phyloP scores from a whole-genome alignment of 805 yeast species.

The Saccharomycopsis capsularis region DNA sequence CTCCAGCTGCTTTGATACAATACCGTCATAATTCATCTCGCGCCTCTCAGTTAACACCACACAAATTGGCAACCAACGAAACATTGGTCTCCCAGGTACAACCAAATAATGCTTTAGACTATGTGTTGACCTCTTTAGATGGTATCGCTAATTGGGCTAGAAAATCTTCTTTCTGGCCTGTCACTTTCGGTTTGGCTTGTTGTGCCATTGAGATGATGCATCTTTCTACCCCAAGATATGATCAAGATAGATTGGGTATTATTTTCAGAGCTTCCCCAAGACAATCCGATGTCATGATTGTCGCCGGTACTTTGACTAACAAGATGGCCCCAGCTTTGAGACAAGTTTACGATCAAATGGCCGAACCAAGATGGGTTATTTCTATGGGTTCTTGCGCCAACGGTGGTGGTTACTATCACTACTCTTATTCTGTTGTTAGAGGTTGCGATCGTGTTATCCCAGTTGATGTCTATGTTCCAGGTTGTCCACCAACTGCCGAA shows the following conservation, averaged over 20 bases:
- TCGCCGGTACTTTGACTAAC: slow-evolving; percentile 85
- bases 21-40: slow-evolving; percentile 19
- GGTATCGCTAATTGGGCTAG: slow-evolving; percentile 86
- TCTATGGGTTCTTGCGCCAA: slow-evolving; percentile 94
- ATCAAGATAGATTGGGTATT: slow-evolving; percentile 86
- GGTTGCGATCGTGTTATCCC: slow-evolving; percentile 88
- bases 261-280: slow-evolving; percentile 92
- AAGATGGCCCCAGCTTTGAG: slow-evolving; percentile 92
- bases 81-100: slow-evolving; percentile 65
- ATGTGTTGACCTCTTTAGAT: slow-evolving; percentile 75
- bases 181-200: slow-evolving; percentile 85
- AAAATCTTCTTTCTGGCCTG: slow-evolving; percentile 90
- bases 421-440: slow-evolving; percentile 80
- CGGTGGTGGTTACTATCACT: slow-evolving; percentile 91
- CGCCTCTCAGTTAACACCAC: slow-evolving; percentile 36
- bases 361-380: slow-evolving; percentile 90
- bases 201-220: slow-evolving; percentile 97
- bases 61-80: slow-evolving; percentile 53
- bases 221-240: slow-evolving; percentile 83
- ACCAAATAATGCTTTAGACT: slow-evolving; percentile 58
- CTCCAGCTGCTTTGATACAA: slow-evolving; percentile 15
- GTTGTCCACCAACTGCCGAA: slow-evolving; percentile 89
- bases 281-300: slow-evolving; percentile 87
- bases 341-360: slow-evolving; percentile 92
- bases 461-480: slow-evolving; percentile 86